Conservation (phyloP, 768 basidiomycete genomes). For the Boletus pseudopeckii region DNA sequence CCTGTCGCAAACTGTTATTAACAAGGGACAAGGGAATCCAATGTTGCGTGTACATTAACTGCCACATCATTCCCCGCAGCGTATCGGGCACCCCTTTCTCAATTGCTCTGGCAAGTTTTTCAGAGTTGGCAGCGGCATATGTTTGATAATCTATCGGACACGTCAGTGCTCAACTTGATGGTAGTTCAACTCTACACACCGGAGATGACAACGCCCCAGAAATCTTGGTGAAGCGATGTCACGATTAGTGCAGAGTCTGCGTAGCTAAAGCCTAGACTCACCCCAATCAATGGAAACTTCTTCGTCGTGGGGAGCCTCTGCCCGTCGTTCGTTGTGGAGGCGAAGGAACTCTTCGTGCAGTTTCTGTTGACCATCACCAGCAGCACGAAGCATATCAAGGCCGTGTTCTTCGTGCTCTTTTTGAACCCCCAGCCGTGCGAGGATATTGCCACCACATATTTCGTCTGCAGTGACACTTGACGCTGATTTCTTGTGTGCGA, state of each 20-base stretch:
- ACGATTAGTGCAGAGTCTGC: slow-evolving; percentile 2
- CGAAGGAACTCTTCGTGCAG: slow-evolving; percentile 76
- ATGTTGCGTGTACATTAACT: slow-evolving; percentile 67
- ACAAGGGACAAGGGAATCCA: slow-evolving; percentile 2
- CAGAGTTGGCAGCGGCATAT: slow-evolving; percentile 76
- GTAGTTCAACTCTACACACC: slow-evolving; percentile 40
- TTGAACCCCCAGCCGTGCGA: slow-evolving; percentile 51
- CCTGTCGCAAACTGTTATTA: slow-evolving; percentile 42
- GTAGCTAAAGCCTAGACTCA: slow-evolving; percentile 31
- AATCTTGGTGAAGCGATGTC: slow-evolving; percentile 47
- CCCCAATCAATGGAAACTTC: slow-evolving; percentile 73
- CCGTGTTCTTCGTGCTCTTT: slow-evolving; percentile 39
- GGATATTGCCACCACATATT: slow-evolving; percentile 44
- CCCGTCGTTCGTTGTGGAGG: slow-evolving; percentile 54
- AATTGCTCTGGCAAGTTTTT: slow-evolving; percentile 83
- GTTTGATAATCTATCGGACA: slow-evolving; percentile 71
- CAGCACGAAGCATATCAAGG: slow-evolving; percentile 39
- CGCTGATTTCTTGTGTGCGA: slow-evolving; percentile 58
- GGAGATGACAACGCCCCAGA: slow-evolving; percentile 94
- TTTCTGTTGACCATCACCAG: slow-evolving; percentile 63
- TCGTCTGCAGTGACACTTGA: slow-evolving; percentile 52
- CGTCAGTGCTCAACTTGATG: slow-evolving; percentile 4
- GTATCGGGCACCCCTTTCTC: slow-evolving; percentile 88
- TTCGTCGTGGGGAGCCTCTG: slow-evolving; percentile 35
- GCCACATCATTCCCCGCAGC: slow-evolving; percentile 94